Conservation (phyloP, 2,329 filamentous ascomycete genomes). For the Fusarium sp. region DNA sequence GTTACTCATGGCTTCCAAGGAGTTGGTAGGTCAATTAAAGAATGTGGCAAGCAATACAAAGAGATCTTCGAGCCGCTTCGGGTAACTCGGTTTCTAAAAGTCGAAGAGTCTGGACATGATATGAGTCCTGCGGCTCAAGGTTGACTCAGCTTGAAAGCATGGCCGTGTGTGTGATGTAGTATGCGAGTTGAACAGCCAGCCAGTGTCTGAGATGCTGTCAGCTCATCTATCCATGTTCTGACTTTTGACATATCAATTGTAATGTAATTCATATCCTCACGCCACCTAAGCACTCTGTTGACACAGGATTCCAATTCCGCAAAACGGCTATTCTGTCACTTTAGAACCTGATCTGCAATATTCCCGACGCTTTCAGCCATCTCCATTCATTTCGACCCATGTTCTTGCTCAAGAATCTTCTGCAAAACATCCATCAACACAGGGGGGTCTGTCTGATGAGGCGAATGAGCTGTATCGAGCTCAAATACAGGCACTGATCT, state of each 20-base stretch:
- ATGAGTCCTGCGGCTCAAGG: not conserved
- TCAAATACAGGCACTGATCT: slow-evolving; percentile 5
- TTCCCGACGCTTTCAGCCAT: no score
- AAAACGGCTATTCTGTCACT: no score
- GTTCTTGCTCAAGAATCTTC: not conserved
- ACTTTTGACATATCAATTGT: no score
- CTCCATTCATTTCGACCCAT: no score
- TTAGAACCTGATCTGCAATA: no score
- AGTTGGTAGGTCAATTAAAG: not conserved
- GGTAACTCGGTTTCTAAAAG: not conserved
- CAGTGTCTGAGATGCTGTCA: not conserved
- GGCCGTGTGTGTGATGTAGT: no score
- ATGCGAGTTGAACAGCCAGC: not conserved
- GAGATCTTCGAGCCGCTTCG: no score
- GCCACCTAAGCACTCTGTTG: no score
- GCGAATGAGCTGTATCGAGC: slow-evolving; percentile 18
- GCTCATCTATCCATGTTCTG: not conserved
- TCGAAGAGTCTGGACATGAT: not conserved
- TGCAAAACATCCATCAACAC: not conserved
- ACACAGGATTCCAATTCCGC: no score
- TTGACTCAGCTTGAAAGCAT: not conserved
- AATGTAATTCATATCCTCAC: no score
- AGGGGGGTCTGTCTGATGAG: slow-evolving; percentile 4
- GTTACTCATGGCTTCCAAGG: not conserved
- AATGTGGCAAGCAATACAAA: slow-evolving; percentile 20